phyloP scores from a whole-genome alignment of 2,329 filamentous ascomycete species.

The Meredithiella fracta region DNA sequence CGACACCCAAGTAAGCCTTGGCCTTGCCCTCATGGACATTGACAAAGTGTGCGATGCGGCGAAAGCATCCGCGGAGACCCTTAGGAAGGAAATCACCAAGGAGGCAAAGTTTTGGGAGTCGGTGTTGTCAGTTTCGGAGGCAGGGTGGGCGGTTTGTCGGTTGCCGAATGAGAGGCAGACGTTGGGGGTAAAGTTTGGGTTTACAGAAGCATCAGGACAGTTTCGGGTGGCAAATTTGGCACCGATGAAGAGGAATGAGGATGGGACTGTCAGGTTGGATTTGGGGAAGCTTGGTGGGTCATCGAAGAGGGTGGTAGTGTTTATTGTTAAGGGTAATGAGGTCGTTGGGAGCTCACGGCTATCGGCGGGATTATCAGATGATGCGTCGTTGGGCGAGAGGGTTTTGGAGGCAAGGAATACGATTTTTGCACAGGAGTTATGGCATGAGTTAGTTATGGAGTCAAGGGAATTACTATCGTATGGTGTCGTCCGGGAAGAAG shows the following conservation, averaged over 20 bases:
- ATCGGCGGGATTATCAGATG: constrained; percentile 32
- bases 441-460: constrained; percentile 76
- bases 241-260: constrained; percentile 54
- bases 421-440: constrained; percentile 71
- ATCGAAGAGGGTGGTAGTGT: constrained; percentile 49
- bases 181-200: constrained; percentile 77
- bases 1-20: constrained; percentile 40
- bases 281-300: constrained; percentile 34
- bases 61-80: constrained; percentile 49
- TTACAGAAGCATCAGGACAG: constrained; percentile 51
- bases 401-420: constrained; percentile 65
- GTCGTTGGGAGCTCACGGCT: constrained; percentile 39
- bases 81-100: constrained; percentile 60
- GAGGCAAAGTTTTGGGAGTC: constrained; percentile 86
- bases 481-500: constrained; percentile 47
- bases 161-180: constrained; percentile 56
- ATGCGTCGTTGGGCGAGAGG: constrained; percentile 44
- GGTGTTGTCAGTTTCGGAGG: constrained; percentile 61
- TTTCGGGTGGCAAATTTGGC: constrained; percentile 61
- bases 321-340: constrained; percentile 37
- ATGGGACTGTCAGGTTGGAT: constrained; percentile 63
- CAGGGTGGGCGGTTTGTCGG: constrained; percentile 72
- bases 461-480: constrained; percentile 55
- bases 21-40: constrained; percentile 66
- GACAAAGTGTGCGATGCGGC: constrained; percentile 59